A percentile compares a stretch with the other conserved stretches of the same genome.
Conservation (phyloP, 75 land plant species). For the Sequoia sempervirens region DNA sequence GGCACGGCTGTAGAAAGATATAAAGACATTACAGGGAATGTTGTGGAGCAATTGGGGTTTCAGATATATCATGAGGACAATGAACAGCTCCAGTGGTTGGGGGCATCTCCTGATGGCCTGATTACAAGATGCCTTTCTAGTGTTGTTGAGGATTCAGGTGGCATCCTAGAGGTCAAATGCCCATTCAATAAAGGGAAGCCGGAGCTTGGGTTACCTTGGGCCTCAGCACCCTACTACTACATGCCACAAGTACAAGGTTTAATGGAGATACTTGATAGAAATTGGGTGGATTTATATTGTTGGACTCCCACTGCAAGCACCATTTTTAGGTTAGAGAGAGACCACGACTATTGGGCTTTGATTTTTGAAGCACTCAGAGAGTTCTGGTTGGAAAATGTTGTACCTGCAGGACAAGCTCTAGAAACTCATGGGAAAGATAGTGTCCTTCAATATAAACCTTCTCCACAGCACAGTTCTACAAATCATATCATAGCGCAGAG, state of each 20-base stretch:
- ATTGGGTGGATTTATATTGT: conserved; percentile 88
- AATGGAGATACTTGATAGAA: conserved; percentile 73
- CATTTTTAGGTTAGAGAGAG: conserved; percentile 56
- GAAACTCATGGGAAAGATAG: conserved; percentile 21
- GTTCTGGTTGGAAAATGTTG: conserved; percentile 89
- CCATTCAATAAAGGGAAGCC: conserved; percentile 91
- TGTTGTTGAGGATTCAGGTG: conserved; percentile 27
- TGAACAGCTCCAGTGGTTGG: conserved; percentile 65
- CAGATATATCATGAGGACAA: conserved; percentile 50
- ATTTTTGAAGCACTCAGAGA: conserved; percentile 67
- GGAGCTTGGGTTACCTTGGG: conserved; percentile 73
- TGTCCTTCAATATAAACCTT: conserved; percentile 39
- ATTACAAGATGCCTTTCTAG: conserved; percentile 32
- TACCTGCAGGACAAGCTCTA: conserved; percentile 76
- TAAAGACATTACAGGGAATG: conserved; percentile 71
- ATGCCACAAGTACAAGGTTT: conserved; percentile 89
- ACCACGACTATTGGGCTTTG: conserved; percentile 66
- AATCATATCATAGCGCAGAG: conserved; percentile 42
- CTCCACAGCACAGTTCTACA: conserved; percentile 43
- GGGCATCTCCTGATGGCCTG: conserved; percentile 97
- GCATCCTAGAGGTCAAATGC: conserved; percentile 92
- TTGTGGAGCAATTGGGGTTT: conserved; percentile 69
- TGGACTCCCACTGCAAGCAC: conserved; percentile 91
- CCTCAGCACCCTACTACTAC: conserved; percentile 72
- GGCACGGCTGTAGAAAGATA: conserved; percentile 72